phyloP scores from a whole-genome alignment of 495 filamentous ascomycete species.

The Neurospora tetraspora region DNA sequence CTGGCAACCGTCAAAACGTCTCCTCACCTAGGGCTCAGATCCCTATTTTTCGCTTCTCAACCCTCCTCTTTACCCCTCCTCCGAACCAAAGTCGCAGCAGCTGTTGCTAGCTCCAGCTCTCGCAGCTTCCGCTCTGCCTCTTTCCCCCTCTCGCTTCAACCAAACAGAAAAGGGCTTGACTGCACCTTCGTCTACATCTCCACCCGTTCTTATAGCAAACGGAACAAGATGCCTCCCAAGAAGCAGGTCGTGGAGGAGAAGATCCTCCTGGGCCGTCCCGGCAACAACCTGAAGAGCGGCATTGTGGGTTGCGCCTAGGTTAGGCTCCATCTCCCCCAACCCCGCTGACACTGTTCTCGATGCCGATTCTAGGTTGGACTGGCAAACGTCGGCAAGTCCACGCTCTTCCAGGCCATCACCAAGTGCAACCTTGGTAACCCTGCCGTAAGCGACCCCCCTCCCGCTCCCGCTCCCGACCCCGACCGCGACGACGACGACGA shows the following conservation, averaged over 20 bases:
- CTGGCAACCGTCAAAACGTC: conserved; percentile 33
- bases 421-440: conserved; percentile 97
- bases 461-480: conserved; percentile 4
- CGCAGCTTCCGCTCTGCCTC: conserved; percentile 56
- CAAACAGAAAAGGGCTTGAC: conserved; percentile 29
- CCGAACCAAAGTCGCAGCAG: conserved; percentile 21
- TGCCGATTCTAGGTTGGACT: conserved; percentile 68
- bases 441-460: conserved; percentile 48
- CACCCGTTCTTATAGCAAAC: conserved; percentile 40
- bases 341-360: conserved; percentile 16
- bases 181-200: conserved; percentile 34
- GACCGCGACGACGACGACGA: neutral
- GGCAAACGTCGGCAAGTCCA: conserved; percentile 99
- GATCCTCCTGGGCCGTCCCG: conserved; percentile 82
- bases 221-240: conserved; percentile 68
- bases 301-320: conserved; percentile 64
- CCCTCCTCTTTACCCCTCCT: conserved; percentile 27
- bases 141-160: conserved; percentile 1
- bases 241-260: conserved; percentile 65
- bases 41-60: conserved; percentile 45
- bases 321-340: conserved; percentile 10
- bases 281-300: conserved; percentile 98
- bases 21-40: conserved; percentile 21
- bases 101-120: conserved; percentile 3
- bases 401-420: conserved; percentile 98